Conservation (phyloP, 106 monocot genomes). For the Dendrobium nobile region DNA sequence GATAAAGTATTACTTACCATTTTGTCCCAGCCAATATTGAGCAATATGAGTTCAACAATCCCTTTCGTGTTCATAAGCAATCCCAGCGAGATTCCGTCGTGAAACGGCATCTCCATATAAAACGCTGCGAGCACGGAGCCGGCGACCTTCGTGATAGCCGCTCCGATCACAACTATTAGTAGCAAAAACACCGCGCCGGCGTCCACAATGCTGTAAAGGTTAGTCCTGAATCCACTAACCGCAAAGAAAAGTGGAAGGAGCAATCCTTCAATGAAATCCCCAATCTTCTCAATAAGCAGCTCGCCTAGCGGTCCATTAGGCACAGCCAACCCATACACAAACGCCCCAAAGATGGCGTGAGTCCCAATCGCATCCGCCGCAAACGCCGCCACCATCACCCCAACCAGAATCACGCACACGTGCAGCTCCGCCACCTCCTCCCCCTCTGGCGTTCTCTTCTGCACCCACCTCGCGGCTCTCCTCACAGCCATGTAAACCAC, state of each 20-base stretch:
- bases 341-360: conserved; percentile 44
- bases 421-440: conserved; percentile 19
- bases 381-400: conserved; percentile 24
- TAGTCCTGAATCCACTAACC: conserved; percentile 28
- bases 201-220: conserved; percentile 2
- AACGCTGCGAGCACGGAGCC: conserved; percentile 19
- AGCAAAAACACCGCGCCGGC: conserved; percentile 8
- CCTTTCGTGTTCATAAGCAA: conserved; percentile 57
- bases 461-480: conserved; percentile 20
- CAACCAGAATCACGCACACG: conserved; percentile 17
- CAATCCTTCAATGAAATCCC: conserved; percentile 27
- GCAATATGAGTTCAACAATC: conserved; percentile 46
- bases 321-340: conserved; percentile 40
- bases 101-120: conserved; percentile 23
- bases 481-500: conserved; percentile 5
- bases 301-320: conserved; percentile 29
- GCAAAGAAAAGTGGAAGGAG: conserved; percentile 47
- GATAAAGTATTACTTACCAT: conserved; percentile 1
- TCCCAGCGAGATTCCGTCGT: conserved; percentile 36
- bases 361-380: conserved; percentile 32
- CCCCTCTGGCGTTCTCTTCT: conserved; percentile 28
- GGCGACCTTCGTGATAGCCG: conserved; percentile 17
- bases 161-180: conserved; percentile 11
- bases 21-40: conserved; percentile 45
- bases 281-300: conserved; percentile 37